A percentile compares a stretch with the other conserved stretches of the same genome.
phyloP scores from a whole-genome alignment of 805 yeast species.

The Lipomyces oligophaga region DNA sequence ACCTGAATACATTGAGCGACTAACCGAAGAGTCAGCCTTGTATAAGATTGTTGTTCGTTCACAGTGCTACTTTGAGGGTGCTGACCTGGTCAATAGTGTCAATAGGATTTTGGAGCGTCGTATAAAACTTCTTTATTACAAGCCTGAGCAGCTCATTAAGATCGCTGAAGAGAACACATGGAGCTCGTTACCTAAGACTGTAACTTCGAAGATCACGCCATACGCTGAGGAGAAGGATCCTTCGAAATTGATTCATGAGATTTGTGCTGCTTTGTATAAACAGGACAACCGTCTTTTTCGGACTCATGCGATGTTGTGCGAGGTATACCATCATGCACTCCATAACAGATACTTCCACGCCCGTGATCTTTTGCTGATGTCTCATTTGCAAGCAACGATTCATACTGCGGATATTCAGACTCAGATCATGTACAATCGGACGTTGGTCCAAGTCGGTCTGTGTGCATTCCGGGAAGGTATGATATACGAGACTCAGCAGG shows the following conservation, averaged over 20 bases:
- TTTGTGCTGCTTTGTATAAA: constrained; percentile 61
- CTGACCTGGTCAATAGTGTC: constrained; percentile 42
- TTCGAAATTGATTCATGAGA: constrained; percentile 55
- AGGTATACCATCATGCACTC: constrained; percentile 87
- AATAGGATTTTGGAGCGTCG: constrained; percentile 75
- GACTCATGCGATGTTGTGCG: constrained; percentile 77
- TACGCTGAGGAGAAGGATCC: constrained; percentile 43
- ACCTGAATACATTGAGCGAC: constrained; percentile 83
- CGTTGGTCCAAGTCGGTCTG: constrained; percentile 90
- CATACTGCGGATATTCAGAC: constrained; percentile 78
- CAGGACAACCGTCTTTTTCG: constrained; percentile 67
- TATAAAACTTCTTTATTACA: constrained; percentile 89
- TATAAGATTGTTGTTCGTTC: constrained; percentile 76
- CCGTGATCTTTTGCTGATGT: constrained; percentile 79
- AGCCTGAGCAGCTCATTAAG: constrained; percentile 70
- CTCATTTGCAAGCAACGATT: constrained; percentile 79
- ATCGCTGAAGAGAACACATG: constrained; percentile 74
- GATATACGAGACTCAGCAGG: constrained; percentile 80
- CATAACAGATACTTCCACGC: constrained; percentile 80
- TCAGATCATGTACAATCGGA: constrained; percentile 92
- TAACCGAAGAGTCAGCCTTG: constrained; percentile 77
- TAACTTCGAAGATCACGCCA: constrained; percentile 38
- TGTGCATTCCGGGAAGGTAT: constrained; percentile 91
- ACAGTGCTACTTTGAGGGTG: constrained; percentile 77
- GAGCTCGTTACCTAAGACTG: constrained; percentile 47